A percentile compares a stretch with the other conserved stretches of the same genome.
Evolutionary conservation across 805 yeast genomes (phyloP).

Genomic region (Candida dajiaensis): DNA sequence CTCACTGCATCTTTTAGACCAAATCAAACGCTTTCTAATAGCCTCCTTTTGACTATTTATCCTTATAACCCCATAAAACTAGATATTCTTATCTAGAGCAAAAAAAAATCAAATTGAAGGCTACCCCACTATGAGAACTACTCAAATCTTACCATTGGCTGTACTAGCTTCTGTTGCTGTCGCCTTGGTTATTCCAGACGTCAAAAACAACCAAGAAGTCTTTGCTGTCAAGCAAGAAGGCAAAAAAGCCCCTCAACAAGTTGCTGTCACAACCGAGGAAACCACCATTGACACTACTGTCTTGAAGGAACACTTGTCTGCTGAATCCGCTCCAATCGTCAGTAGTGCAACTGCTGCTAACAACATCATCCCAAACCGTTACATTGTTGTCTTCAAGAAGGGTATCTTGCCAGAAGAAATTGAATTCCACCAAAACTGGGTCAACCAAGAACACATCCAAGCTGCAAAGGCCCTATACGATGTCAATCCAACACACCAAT

Average conservation of each 20-base stretch:
- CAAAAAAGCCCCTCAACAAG: conserved; percentile 7
- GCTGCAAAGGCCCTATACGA: conserved; percentile 32
- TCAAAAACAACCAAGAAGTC: conserved; percentile 36
- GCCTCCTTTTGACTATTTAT: neutral
- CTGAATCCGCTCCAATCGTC: conserved; percentile 41
- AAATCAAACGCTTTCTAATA: neutral
- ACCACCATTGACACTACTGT: conserved; percentile 14
- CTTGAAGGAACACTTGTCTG: conserved; percentile 9
- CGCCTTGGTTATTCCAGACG: conserved; percentile 61
- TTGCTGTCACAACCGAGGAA: conserved; percentile 10
- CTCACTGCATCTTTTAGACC: neutral
- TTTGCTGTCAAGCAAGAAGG: conserved; percentile 21
- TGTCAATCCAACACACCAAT: conserved; percentile 29
- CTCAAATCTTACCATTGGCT: conserved; percentile 27
- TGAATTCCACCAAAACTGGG: conserved; percentile 63
- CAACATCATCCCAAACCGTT: conserved; percentile 62
- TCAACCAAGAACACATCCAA: conserved; percentile 46
- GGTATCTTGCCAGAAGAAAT: conserved; percentile 47
- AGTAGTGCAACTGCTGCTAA: conserved; percentile 36
- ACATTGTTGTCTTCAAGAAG: conserved; percentile 80
- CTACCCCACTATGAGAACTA: conserved; percentile 15
- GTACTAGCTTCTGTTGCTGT: conserved; percentile 35
- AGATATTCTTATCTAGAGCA: neutral
- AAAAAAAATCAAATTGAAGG: neutral
- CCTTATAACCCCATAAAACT: neutral